Evolutionary conservation across 2,329 filamentous ascomycete genomes (phyloP).

Genomic region (Fusarium marasasianum): DNA sequence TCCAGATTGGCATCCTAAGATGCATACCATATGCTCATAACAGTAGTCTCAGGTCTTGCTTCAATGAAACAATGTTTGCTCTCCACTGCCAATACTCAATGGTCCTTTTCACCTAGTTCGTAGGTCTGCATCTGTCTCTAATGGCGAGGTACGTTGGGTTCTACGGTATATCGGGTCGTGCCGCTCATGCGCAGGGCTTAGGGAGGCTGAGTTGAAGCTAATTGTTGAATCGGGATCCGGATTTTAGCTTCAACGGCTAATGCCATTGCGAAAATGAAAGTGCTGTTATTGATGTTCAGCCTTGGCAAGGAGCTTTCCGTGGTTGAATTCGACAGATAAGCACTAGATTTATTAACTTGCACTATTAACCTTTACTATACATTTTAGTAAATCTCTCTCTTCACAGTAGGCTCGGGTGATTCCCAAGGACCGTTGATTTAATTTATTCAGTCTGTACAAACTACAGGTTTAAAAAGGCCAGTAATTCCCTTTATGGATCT

Average conservation of each 20-base stretch:
- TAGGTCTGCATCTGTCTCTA: background rate
- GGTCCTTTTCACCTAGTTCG: too few species aligned
- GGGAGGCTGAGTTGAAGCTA: background rate
- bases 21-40: background rate
- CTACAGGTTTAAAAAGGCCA: background rate
- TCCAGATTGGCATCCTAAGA: background rate
- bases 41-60: too few species aligned
- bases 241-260: background rate
- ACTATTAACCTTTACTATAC: background rate
- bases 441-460: background rate
- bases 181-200: background rate
- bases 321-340: background rate
- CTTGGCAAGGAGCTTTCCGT: background rate
- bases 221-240: background rate
- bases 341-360: background rate
- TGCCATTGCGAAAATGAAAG: background rate
- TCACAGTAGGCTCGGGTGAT: background rate
- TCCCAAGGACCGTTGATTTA: rapidly evolving
- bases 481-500: background rate
- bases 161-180: background rate
- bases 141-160: background rate
- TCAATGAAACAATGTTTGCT: rapidly evolving
- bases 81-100: too few species aligned
- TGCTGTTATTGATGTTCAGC: background rate
- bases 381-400: background rate